Percentiles rank a stretch among this genome's conserved stretches.
Conservation (phyloP, 331 rosid species). For the Acacia pycnantha region DNA sequence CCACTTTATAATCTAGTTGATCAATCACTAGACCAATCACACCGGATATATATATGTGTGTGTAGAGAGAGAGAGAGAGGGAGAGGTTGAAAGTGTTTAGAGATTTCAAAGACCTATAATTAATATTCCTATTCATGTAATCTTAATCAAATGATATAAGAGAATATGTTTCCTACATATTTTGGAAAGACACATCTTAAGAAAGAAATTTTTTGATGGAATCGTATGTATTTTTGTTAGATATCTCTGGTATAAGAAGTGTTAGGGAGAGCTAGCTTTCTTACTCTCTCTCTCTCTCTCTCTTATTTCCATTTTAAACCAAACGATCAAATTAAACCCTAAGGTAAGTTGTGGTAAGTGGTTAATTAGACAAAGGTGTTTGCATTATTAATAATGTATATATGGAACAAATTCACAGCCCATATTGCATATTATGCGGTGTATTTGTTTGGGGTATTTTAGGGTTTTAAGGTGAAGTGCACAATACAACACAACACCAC, state of each 20-base stretch:
- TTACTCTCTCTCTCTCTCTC: background rate
- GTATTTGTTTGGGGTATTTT: background rate
- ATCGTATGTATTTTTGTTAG: background rate
- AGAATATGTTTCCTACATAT: background rate
- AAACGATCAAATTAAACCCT: background rate
- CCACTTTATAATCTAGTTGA: too few species aligned
- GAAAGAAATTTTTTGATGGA: background rate
- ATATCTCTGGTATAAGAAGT: background rate
- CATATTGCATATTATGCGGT: background rate
- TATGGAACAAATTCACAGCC: slow-evolving; percentile 14
- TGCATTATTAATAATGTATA: background rate
- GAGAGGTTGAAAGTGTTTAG: background rate
- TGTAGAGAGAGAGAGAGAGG: too few species aligned
- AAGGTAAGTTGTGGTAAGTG: background rate
- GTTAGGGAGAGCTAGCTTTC: background rate
- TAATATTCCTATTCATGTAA: background rate
- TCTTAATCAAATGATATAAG: background rate
- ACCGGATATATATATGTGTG: too few species aligned
- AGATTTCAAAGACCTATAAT: background rate
- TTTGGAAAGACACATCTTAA: background rate
- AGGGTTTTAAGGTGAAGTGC: background rate
- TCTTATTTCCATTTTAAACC: background rate
- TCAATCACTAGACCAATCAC: too few species aligned
- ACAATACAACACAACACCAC: background rate
- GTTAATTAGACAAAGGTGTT: slow-evolving; percentile 5